Evolutionary conservation across 495 filamentous ascomycete species (phyloP).

Genomic region (Podospora fimiseda): DNA sequence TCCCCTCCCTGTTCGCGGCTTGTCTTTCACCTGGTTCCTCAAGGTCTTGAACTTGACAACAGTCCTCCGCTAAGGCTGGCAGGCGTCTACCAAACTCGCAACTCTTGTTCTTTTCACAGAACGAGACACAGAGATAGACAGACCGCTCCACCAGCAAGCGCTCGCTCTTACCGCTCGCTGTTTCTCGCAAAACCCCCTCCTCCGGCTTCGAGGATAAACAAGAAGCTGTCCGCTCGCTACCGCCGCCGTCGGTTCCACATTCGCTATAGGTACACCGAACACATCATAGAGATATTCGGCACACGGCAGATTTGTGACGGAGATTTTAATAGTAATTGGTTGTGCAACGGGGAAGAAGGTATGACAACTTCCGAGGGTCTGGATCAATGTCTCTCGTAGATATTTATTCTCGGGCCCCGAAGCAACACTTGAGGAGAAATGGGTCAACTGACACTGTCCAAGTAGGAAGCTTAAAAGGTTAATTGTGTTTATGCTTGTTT

Average conservation of each 20-base stretch:
- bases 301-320: no score
- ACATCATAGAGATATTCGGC: background rate
- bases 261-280: background rate
- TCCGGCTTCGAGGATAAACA: constrained; percentile 3
- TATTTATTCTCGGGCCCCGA: no score
- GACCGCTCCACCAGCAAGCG: background rate
- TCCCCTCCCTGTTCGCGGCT: constrained; percentile 14
- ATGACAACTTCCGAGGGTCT: background rate
- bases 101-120: background rate
- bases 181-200: background rate
- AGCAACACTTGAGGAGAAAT: no score
- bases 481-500: no score
- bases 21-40: constrained; percentile 1
- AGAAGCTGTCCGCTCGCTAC: constrained; percentile 5
- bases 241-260: background rate
- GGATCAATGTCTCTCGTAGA: background rate
- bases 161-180: background rate
- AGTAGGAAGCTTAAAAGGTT: no score
- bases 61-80: background rate
- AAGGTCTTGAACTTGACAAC: background rate
- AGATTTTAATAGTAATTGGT: background rate
- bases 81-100: background rate
- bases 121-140: no score
- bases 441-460: no score
- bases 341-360: no score